phyloP scores from a whole-genome alignment of 228 moss, liverwort and hornwort genomes.

The Sphagnum fallax region DNA sequence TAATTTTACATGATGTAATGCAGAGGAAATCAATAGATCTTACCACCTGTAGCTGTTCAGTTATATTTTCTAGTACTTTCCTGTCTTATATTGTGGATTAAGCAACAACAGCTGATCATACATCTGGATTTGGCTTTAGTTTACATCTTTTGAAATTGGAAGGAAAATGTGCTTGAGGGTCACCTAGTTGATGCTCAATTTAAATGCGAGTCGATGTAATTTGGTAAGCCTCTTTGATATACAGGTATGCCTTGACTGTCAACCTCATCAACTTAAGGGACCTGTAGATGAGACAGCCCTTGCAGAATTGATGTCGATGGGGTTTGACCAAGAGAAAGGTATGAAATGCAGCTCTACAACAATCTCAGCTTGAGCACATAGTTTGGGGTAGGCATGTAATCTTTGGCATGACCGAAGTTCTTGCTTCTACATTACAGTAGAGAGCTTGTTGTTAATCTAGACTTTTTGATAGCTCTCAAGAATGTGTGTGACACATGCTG shows the following conservation, averaged over 20 bases:
- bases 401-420: not conserved
- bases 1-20: not conserved
- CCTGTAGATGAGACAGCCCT: conserved; percentile 58
- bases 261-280: conserved; percentile 9
- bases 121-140: too few species aligned
- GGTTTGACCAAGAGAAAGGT: conserved; percentile 74
- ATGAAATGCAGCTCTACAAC: not conserved
- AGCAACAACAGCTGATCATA: too few species aligned
- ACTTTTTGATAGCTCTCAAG: not conserved
- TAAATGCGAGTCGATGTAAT: not conserved
- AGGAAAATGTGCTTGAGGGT: too few species aligned
- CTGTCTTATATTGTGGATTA: too few species aligned
- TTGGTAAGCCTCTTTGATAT: not conserved
- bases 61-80: too few species aligned
- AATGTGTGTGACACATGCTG: not conserved
- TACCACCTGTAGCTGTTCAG: too few species aligned
- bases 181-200: too few species aligned
- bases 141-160: too few species aligned
- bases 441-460: not conserved
- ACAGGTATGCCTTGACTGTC: conserved; percentile 34
- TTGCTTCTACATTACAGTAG: not conserved
- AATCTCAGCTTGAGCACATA: not conserved
- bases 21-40: too few species aligned
- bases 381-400: not conserved
- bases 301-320: conserved; percentile 78